Conservation (phyloP, 352 stramenopile genomes). For the Pythium brassicae region DNA sequence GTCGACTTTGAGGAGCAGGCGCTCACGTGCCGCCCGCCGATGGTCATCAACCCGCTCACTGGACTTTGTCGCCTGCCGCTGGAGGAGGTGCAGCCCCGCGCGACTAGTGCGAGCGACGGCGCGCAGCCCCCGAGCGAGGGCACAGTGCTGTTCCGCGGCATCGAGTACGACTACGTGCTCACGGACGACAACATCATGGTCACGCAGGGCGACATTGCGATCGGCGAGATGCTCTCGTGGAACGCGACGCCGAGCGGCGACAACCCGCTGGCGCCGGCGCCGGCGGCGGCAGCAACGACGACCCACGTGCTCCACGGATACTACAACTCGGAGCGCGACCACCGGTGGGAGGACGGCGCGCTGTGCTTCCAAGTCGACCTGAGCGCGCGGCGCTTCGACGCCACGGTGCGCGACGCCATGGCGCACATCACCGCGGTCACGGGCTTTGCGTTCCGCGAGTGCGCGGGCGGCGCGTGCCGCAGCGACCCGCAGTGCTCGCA, state of each 20-base stretch:
- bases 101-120: not conserved
- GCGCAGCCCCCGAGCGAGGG: constrained; percentile 14
- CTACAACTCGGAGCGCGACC: constrained; percentile 74
- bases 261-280: constrained; percentile 1
- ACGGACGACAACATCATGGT: constrained; percentile 71
- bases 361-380: constrained; percentile 70
- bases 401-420: constrained; percentile 47
- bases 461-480: constrained; percentile 39
- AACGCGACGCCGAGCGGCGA: constrained; percentile 11
- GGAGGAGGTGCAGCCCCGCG: constrained; percentile 37
- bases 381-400: constrained; percentile 32
- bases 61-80: constrained; percentile 60
- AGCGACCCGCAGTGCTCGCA: constrained; percentile 38
- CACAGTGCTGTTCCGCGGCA: constrained; percentile 60
- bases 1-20: constrained; percentile 35
- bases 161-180: constrained; percentile 81
- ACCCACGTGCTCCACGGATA: constrained; percentile 62
- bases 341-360: constrained; percentile 53
- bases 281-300: no score
- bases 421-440: constrained; percentile 57
- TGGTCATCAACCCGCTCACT: constrained; percentile 37
- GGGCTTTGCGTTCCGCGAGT: constrained; percentile 61
- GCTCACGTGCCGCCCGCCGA: constrained; percentile 31
- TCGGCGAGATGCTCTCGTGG: constrained; percentile 49
- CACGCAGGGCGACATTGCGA: constrained; percentile 74